Percentiles rank a stretch among this genome's conserved stretches.
Conservation (phyloP, 2,329 filamentous ascomycete species). For the Chaetomiaceae sp. region DNA sequence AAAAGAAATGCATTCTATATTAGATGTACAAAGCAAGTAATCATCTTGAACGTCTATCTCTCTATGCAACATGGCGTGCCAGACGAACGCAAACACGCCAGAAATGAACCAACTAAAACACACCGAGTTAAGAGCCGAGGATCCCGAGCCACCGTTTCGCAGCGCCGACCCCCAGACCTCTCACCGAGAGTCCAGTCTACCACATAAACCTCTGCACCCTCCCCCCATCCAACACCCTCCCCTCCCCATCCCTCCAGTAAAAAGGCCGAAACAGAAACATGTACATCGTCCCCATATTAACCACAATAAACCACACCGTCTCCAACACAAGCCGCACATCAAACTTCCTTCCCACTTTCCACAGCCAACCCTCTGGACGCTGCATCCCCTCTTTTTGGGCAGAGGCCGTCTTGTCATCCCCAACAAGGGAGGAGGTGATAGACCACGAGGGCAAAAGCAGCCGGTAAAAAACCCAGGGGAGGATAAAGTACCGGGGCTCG, state of each 20-base stretch:
- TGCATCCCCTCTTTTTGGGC: too few species aligned
- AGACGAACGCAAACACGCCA: too few species aligned
- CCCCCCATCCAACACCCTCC: slow-evolving; percentile 49
- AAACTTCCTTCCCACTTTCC: slow-evolving; percentile 25
- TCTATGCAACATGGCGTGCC: not conserved
- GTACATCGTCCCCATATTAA: slow-evolving; percentile 65
- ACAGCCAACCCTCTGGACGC: not conserved
- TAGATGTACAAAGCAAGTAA: not conserved
- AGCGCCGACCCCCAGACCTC: not conserved
- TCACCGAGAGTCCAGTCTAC: slow-evolving; percentile 39
- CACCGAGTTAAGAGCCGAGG: not conserved
- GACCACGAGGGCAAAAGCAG: slow-evolving; percentile 63
- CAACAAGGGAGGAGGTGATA: not conserved
- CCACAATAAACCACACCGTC: slow-evolving; percentile 61
- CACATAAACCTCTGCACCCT: slow-evolving; percentile 76
- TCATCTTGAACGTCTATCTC: not conserved
- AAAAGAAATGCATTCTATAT: not conserved
- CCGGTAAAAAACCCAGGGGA: slow-evolving; percentile 92
- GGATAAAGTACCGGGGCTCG: slow-evolving; percentile 92
- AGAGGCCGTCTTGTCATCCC: too few species aligned
- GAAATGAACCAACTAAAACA: too few species aligned
- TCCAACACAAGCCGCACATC: slow-evolving; percentile 54
- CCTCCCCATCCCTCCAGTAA: slow-evolving; percentile 55
- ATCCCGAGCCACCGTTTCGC: not conserved
- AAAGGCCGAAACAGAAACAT: slow-evolving; percentile 68